Conservation (phyloP, 805 yeast genomes). For the Candida caryicola region DNA sequence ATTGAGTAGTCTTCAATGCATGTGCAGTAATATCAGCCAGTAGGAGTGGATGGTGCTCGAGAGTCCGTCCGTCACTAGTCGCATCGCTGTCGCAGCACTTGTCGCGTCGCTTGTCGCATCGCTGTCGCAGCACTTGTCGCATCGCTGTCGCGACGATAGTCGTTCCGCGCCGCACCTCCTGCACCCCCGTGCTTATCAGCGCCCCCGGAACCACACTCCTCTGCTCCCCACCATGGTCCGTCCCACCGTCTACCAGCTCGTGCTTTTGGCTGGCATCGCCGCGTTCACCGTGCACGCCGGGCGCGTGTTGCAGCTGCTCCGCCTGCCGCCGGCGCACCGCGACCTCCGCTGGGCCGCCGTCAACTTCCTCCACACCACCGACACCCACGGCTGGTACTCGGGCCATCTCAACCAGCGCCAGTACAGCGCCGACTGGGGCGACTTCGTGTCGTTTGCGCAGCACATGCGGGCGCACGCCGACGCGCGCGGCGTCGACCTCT, state of each 20-base stretch:
- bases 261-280: neutral
- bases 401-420: constrained; percentile 80
- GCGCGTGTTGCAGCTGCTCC: neutral
- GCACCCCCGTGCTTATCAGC: neutral
- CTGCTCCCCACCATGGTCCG: neutral
- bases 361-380: constrained; percentile 91
- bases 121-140: no score
- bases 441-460: constrained; percentile 65
- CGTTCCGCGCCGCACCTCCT: neutral
- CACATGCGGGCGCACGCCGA: constrained; percentile 49
- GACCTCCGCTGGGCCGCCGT: constrained; percentile 66
- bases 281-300: neutral
- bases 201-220: neutral
- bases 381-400: constrained; percentile 95
- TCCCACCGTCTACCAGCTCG: neutral
- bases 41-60: no score
- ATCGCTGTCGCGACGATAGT: no score
- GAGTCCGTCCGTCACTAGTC: no score
- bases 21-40: neutral
- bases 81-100: no score
- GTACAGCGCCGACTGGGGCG: constrained; percentile 91
- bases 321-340: constrained; percentile 21
- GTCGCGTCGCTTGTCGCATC: no score
- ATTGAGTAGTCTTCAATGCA: constrained; percentile 1
- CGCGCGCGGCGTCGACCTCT: constrained; percentile 53